Evolutionary conservation across 306 rosid species (phyloP), one percentile per base, ranked within the genome.

Genomic region (Castanea sativa): DNA sequence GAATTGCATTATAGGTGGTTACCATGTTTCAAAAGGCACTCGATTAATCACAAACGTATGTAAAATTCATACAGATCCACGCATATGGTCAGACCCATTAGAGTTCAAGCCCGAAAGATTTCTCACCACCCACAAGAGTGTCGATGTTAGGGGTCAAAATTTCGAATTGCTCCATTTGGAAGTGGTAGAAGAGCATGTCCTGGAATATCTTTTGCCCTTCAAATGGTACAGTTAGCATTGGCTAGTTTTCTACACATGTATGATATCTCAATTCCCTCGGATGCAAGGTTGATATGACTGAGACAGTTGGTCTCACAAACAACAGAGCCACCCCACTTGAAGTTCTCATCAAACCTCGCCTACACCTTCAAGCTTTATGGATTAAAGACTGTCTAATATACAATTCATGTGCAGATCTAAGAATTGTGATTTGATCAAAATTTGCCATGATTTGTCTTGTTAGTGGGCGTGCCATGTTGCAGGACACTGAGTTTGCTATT

Each of bases 141-240:
- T 87, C 9, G 90, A 92, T 72, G 83, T 87, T 0, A 84, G 63
- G 69, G 92, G 92, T 16, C 72, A 78, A 8, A 76, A 81, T 61
- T 88, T 82, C 12, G 88, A 84, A 78, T 65, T 87, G 0, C 76
- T 87, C 33, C 91, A 0, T 88, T 92, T 71, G 89, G 92, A 0
- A 49, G 83, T 5, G 97, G 97, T 5, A 83, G 97, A 80, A 88
- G 97, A 75, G 3, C 43, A 0, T 90, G 94, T 18, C 92, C 92
- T 14, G 94, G 90, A 8, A 49, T 76, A 0, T 30, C 69, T 3
- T 73, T 85, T 35, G 88, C 76, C 2, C 79, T 92, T 69, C 88
- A 85, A 30, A 76, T 88, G 85, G 76, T 79, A 13, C 55, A 59
- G 0, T 75, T 90, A 29, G 72, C 86, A 2, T 15, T 87, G 6